These are phyloP conservation scores for Rhamnella rubrinervis DNA, from an alignment of 331 rosid genomes.

Conservation along the genomic window DNA sequence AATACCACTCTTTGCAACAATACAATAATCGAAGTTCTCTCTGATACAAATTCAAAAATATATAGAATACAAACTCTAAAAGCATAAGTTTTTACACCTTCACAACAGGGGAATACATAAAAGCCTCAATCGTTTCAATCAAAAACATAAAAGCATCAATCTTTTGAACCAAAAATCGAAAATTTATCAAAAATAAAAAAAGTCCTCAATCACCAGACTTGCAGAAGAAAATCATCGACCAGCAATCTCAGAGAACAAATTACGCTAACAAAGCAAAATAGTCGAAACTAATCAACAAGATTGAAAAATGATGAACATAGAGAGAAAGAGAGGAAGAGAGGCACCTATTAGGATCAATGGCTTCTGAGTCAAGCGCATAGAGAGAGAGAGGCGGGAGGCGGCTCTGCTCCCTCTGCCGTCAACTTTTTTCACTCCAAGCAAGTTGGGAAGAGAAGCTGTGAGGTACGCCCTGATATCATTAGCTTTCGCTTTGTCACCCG, in stretches of 20 bases:
- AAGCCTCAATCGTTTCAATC: neutral
- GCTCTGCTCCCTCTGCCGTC: constrained; percentile 39
- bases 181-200: neutral
- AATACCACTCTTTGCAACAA: too few relatives aligned
- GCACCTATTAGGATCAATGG: constrained; percentile 40
- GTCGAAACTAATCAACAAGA: too few relatives aligned
- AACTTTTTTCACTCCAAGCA: constrained; percentile 44
- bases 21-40: too few relatives aligned
- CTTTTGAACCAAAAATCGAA: constrained; percentile 2
- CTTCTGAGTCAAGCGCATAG: neutral
- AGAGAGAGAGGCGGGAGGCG: constrained; percentile 31
- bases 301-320: too few relatives aligned
- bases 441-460: constrained; percentile 36
- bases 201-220: neutral
- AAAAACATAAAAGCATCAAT: neutral
- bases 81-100: neutral
- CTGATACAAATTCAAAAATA: too few relatives aligned
- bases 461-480: constrained; percentile 34
- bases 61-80: too few relatives aligned
- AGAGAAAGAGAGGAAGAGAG: constrained; percentile 7
- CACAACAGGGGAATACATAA: neutral
- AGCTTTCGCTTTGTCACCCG: constrained; percentile 5
- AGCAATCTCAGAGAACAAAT: too few relatives aligned
- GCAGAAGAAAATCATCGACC: too few relatives aligned
- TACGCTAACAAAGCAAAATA: too few relatives aligned